A percentile compares a stretch with the other conserved stretches of the same genome.
Conservation (phyloP, 2,329 filamentous ascomycete species). For the Xenosphaeropsis pyriputrescens region DNA sequence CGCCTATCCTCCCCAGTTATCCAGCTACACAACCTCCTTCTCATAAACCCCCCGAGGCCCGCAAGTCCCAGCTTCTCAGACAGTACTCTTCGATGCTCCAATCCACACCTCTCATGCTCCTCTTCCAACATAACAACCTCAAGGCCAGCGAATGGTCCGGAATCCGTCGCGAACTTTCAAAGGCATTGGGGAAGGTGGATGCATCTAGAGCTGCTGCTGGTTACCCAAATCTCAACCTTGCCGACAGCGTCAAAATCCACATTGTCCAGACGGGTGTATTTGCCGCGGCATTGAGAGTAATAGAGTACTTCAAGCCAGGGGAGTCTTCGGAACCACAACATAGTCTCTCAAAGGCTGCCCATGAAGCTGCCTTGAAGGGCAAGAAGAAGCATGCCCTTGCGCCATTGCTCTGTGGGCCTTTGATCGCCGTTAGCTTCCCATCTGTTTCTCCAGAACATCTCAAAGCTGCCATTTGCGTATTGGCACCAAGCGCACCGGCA, state of each 20-base stretch:
- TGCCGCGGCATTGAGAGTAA: conserved; percentile 66
- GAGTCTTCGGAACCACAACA: conserved; percentile 29
- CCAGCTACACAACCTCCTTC: conserved; percentile 69
- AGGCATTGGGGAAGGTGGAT: conserved; percentile 49
- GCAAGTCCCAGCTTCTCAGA: conserved; percentile 76
- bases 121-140: conserved; percentile 66
- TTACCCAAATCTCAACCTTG: conserved; percentile 28
- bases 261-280: conserved; percentile 86
- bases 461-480: conserved; percentile 63
- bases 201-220: conserved; percentile 29
- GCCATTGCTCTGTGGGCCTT: conserved; percentile 66
- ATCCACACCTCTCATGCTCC: conserved; percentile 53
- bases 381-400: conserved; percentile 47
- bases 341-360: conserved; percentile 33
- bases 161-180: conserved; percentile 47
- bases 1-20: conserved; percentile 22
- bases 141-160: conserved; percentile 51
- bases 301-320: conserved; percentile 60
- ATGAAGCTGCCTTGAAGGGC: conserved; percentile 21
- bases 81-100: conserved; percentile 59
- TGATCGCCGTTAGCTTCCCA: conserved; percentile 71
- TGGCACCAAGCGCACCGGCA: conserved; percentile 53
- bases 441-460: conserved; percentile 72
- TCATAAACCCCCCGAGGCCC: conserved; percentile 70
- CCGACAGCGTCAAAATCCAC: conserved; percentile 57